Base-by-base conservation (phyloP, 2,329 filamentous ascomycete species). In the Diplodia scrobiculata region DNA sequence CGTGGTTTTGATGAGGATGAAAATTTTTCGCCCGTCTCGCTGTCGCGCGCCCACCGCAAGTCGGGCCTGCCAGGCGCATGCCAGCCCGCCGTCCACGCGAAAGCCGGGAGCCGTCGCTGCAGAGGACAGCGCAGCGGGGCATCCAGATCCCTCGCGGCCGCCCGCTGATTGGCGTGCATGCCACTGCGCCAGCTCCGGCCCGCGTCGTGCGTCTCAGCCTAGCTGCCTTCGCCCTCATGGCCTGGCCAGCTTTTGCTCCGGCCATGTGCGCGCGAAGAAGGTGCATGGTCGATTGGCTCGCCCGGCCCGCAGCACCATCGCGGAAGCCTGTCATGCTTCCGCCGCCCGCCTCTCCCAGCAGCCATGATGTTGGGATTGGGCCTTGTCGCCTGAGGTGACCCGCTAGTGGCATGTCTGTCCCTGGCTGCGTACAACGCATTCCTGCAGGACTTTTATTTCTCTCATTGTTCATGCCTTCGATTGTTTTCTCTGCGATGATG, bases 241-340 rank as follows among this genome's bases (percentile, higher is more conserved):
- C 34, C 54, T 21, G 21, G 13, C 17, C 58, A 50, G 6, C 17
- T 25, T 21, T 21, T 32, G 38, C 55, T 41, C 38, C 55, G 55
- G 21, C 55, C 55, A 45, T 36, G 55, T 60, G 55, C 45, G 34
- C 55, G 45, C 58, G 29, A 60, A 7, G 41, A 32, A n/a, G 17
- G 9, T 14, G 10, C 25, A 2, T 38, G 17, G 21, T 9, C 38
- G 17, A 60, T 60, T 60, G 55, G 55, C 19, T 4, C 6, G 17
- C 5, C 7, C 29, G 32, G n/a, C 32, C 54, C 54, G 27, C 54
- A 11, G 5, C 55, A 34, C 55, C 38, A 60, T 48, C 19, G 55
- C 58, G 58, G 58, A 62, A 62, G 41, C 45, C 45, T 62, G 58
- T 62, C 58, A 62, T 62, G 58, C 58, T 62, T 62, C 58, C 58